A percentile compares a stretch with the other conserved stretches of the same genome.
Conservation (phyloP, 148 eudicot genomes). For the Rhododendron ferrugineum region DNA sequence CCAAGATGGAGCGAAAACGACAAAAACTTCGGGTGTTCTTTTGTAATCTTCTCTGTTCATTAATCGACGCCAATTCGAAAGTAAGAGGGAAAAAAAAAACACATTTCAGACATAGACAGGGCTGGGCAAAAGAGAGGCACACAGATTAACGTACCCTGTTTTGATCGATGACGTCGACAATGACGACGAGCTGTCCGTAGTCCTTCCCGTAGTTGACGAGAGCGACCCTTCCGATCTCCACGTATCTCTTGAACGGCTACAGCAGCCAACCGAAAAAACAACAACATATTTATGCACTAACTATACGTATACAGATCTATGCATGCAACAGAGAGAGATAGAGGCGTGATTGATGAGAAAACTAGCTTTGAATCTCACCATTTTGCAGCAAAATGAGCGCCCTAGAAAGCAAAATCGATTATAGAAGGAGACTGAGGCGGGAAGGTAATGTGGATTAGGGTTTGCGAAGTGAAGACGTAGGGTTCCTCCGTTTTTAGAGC, state of each 20-base stretch:
- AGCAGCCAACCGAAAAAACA: background rate
- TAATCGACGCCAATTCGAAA: no score
- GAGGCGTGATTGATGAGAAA: background rate
- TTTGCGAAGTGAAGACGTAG: background rate
- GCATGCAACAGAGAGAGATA: background rate
- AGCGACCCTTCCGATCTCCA: constrained; percentile 40
- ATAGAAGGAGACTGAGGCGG: background rate
- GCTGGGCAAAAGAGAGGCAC: background rate
- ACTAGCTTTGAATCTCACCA: background rate
- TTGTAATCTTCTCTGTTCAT: no score
- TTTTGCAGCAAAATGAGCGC: background rate
- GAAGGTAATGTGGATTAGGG: background rate
- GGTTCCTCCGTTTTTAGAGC: background rate
- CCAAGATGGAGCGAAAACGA: no score
- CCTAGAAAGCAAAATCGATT: background rate
- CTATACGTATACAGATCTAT: background rate
- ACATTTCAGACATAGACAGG: no score
- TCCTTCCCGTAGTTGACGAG: constrained; percentile 36
- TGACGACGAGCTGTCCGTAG: constrained; percentile 35
- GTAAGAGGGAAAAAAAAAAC: no score
- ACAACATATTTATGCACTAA: background rate
- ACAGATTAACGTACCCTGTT: constrained; percentile 19
- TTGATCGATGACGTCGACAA: constrained; percentile 37
- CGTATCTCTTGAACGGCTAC: constrained; percentile 39
- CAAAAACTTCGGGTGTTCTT: no score